Evolutionary conservation across 2,329 filamentous ascomycete species (phyloP).

Genomic region (Penicillium sp.): DNA sequence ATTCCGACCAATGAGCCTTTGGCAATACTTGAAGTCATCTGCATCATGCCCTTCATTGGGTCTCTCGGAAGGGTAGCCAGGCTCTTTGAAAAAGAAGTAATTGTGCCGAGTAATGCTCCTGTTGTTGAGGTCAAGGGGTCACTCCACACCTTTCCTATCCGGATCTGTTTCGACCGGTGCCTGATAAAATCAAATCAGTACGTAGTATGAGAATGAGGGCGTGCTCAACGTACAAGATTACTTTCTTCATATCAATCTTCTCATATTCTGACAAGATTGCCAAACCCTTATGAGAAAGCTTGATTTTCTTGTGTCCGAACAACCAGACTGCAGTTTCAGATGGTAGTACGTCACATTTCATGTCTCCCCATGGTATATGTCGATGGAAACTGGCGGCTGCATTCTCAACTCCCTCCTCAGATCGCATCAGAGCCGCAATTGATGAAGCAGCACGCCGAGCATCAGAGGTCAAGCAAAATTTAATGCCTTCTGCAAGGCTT

Average conservation of each 20-base stretch:
- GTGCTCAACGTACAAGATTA: too few species aligned
- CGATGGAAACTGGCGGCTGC: constrained; percentile 47
- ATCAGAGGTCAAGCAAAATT: constrained; percentile 39
- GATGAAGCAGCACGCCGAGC: constrained; percentile 34
- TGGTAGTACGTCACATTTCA: constrained; percentile 20
- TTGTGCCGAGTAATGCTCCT: neutral
- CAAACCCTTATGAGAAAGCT: too few species aligned
- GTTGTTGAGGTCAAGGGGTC: neutral
- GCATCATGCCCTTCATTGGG: constrained; percentile 27
- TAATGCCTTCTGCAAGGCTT: constrained; percentile 47
- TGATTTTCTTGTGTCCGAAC: too few species aligned
- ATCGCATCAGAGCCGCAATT: constrained; percentile 37
- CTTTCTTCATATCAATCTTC: too few species aligned
- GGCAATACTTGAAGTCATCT: neutral
- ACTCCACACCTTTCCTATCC: neutral
- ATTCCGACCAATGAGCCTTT: constrained; percentile 29
- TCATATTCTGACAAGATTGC: too few species aligned
- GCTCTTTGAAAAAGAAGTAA: constrained; percentile 16
- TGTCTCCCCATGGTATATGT: constrained; percentile 19
- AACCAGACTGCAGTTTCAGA: constrained; percentile 25
- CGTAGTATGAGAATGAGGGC: too few species aligned
- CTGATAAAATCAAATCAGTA: too few species aligned
- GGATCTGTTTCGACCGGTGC: neutral
- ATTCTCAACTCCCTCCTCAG: constrained; percentile 39
- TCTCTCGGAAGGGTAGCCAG: constrained; percentile 25